These are phyloP conservation scores for Coemansia sp. DNA, from an alignment of 192 early-diverging fungal genomes.

Conservation along the genomic window DNA sequence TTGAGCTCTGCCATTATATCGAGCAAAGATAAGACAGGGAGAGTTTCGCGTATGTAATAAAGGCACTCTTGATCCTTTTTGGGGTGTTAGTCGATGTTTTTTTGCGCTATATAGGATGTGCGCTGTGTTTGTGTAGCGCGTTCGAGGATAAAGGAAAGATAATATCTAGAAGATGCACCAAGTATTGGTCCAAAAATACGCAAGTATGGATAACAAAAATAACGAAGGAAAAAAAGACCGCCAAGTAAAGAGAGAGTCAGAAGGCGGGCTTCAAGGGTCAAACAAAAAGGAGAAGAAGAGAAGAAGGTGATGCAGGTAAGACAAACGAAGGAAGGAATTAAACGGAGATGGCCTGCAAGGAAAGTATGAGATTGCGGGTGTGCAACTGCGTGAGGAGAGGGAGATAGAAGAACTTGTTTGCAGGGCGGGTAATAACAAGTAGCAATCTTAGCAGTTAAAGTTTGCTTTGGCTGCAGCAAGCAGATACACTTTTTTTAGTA, in stretches of 20 bases:
- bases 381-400: too few relatives aligned
- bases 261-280: conserved; percentile 1
- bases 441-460: too few relatives aligned
- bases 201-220: neutral
- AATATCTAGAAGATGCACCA: neutral
- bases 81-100: too few relatives aligned
- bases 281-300: neutral
- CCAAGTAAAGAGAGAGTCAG: too few relatives aligned
- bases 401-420: too few relatives aligned
- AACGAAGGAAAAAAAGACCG: neutral
- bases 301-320: conserved; percentile 2
- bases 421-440: too few relatives aligned
- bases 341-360: too few relatives aligned
- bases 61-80: neutral
- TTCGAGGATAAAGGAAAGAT: neutral
- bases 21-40: neutral
- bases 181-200: neutral
- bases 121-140: neutral
- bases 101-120: neutral
- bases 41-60: neutral
- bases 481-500: too few relatives aligned
- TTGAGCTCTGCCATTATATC: conserved; percentile 40
- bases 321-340: conserved; percentile 1
- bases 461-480: too few relatives aligned
- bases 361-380: too few relatives aligned